Evolutionary conservation across 768 basidiomycete genomes (phyloP), one percentile per base, ranked within the genome.

Genomic region (Nidularia sp.): DNA sequence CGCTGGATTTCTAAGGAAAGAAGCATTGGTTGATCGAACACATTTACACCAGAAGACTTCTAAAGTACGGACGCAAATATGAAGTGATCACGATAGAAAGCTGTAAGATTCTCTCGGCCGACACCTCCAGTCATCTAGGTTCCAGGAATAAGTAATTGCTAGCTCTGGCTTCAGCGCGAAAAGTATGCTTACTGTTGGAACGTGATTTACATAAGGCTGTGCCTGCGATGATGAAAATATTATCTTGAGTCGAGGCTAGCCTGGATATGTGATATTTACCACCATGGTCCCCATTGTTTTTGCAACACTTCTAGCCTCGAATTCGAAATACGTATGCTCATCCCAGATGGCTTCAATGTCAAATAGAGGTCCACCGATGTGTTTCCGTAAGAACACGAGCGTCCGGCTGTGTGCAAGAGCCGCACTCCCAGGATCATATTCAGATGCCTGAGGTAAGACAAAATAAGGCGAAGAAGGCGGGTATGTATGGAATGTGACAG

Each of bases 331-430:
- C 1, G 73, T 74, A 54, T 84, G 82, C 52, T 81, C 79, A 8
- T 83, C 79, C 82, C 82, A 84, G 34, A 83, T 76, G n/a, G 72
- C 74, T 57, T 82, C 82, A 1, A 82, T 64, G 59, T 82, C 78
- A 48, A 84, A 84, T 25, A 69, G 60, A 8, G 81, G 82, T 0
- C 81, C 81, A 34, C 71, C 75, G 2, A 79, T 62, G 47, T 66
- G 59, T 52, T 75, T 74, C 49, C 71, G 70, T 22, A 80, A 58
- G 55, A 79, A 79, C 13, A 71, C 70, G 12, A 78, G 65, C 9
- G 75, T 70, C 34, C 78, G 72, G 39, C 67, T 76, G 49, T 81
- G 77, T 3, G 79, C 71, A 22, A 76, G 61, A 6, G 72, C 65
- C 12, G 78, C 76, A 51, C 60, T 66, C 6, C 70, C 67, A 25